Conservation (phyloP, 2,329 filamentous ascomycete genomes). For the Aspergillus spinulosporus region DNA sequence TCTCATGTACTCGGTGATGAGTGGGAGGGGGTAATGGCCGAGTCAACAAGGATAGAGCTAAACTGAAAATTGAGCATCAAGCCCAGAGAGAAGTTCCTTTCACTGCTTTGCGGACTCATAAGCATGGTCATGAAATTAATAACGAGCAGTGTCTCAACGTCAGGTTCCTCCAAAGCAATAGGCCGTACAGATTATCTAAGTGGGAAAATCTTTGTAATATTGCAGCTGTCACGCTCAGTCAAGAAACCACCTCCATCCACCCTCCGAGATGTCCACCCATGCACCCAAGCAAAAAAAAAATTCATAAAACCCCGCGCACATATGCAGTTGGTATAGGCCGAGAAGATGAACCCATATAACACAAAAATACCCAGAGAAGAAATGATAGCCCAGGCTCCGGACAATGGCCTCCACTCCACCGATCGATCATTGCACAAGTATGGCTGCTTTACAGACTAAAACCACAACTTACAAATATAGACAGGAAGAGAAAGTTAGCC, state of each 20-base stretch:
- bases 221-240: background rate
- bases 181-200: background rate
- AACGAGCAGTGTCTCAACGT: background rate
- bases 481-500: slow-evolving; percentile 1
- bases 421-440: background rate
- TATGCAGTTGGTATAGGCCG: slow-evolving; percentile 1
- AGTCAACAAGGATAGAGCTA: background rate
- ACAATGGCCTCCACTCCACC: slow-evolving; percentile 11
- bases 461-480: slow-evolving; percentile 19
- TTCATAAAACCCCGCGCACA: slow-evolving; percentile 1
- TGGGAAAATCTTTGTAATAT: background rate
- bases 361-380: slow-evolving; percentile 7
- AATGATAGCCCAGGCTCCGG: slow-evolving; percentile 10
- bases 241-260: slow-evolving; percentile 4
- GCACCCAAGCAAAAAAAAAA: slow-evolving; percentile 4
- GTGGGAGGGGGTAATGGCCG: background rate
- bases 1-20: background rate
- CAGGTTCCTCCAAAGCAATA: background rate
- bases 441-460: slow-evolving; percentile 22
- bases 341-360: slow-evolving; percentile 12
- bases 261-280: slow-evolving; percentile 2
- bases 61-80: background rate
- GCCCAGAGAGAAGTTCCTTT: background rate
- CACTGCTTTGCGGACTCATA: background rate
- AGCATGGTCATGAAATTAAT: background rate